Conservation (phyloP, 73 alveolate genomes). For the Halteria grandinella region DNA sequence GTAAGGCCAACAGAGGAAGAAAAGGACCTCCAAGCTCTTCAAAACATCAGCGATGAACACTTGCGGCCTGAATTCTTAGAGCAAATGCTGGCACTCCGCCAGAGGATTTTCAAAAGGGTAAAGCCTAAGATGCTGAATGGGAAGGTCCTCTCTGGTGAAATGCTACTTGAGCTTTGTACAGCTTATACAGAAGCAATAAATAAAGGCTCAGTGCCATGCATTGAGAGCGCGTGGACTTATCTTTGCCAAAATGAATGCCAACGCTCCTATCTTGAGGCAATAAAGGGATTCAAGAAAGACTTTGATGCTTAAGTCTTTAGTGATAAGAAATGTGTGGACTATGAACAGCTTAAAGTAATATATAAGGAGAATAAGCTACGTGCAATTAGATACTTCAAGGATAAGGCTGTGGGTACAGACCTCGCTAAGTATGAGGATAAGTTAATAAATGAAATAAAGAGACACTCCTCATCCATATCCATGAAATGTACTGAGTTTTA, state of each 20-base stretch:
- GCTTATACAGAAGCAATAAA: conserved; percentile 92
- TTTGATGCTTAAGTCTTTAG: neutral
- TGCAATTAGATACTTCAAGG: conserved; percentile 47
- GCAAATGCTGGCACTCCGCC: conserved; percentile 76
- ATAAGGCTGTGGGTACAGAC: conserved; percentile 63
- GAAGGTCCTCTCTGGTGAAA: conserved; percentile 87
- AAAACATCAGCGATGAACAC: conserved; percentile 71
- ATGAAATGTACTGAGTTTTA: conserved; percentile 5
- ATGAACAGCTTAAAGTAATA: no score
- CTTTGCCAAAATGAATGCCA: conserved; percentile 90
- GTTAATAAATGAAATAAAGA: conserved; percentile 21
- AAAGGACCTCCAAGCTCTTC: conserved; percentile 85
- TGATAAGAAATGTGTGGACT: no score
- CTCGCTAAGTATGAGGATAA: conserved; percentile 33
- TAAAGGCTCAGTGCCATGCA: conserved; percentile 96
- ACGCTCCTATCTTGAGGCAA: conserved; percentile 76
- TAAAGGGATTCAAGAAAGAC: conserved; percentile 60
- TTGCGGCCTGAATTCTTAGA: conserved; percentile 94
- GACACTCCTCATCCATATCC: conserved; percentile 7
- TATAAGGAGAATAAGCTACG: no score
- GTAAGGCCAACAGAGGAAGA: conserved; percentile 97
- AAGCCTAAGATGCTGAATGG: conserved; percentile 95
- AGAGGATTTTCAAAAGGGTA: conserved; percentile 89
- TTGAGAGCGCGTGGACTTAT: conserved; percentile 98
- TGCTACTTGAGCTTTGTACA: conserved; percentile 88